phyloP scores from a whole-genome alignment of 1,139 yeast species.

The Diutina rugosa region DNA sequence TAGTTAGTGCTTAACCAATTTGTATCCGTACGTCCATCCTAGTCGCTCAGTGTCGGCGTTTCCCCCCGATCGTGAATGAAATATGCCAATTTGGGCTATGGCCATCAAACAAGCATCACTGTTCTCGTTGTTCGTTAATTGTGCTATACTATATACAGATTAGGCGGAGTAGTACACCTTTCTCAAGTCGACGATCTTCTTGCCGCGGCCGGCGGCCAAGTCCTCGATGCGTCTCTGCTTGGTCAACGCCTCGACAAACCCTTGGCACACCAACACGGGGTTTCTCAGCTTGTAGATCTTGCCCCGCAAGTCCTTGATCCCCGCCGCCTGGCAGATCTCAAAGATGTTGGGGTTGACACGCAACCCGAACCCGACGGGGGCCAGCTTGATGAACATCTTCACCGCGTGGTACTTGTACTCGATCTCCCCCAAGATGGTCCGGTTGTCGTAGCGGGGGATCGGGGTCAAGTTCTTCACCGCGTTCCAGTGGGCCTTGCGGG shows the following conservation, averaged over 20 bases:
- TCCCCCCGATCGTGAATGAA: too few relatives aligned
- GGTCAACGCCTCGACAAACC: constrained; percentile 74
- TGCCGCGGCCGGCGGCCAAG: constrained; percentile 86
- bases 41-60: too few relatives aligned
- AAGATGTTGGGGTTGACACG: constrained; percentile 85
- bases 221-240: constrained; percentile 77
- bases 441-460: constrained; percentile 77
- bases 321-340: constrained; percentile 89
- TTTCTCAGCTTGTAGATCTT: constrained; percentile 88
- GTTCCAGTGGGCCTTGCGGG: constrained; percentile 83
- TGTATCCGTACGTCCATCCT: too few relatives aligned
- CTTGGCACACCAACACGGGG: constrained; percentile 89
- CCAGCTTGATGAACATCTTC: constrained; percentile 65
- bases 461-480: constrained; percentile 79
- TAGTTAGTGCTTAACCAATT: too few relatives aligned
- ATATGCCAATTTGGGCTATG: too few relatives aligned
- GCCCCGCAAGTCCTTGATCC: constrained; percentile 86
- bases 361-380: constrained; percentile 90
- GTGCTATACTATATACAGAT: constrained; percentile 1
- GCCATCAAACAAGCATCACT: too few relatives aligned
- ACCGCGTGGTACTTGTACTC: constrained; percentile 84
- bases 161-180: constrained; percentile 67
- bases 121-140: too few relatives aligned
- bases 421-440: constrained; percentile 83
- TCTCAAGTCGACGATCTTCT: constrained; percentile 86